Evolutionary conservation across 2,329 filamentous ascomycete species (phyloP), one percentile per base, ranked within the genome.

Genomic region (Ramichloridium luteum): DNA sequence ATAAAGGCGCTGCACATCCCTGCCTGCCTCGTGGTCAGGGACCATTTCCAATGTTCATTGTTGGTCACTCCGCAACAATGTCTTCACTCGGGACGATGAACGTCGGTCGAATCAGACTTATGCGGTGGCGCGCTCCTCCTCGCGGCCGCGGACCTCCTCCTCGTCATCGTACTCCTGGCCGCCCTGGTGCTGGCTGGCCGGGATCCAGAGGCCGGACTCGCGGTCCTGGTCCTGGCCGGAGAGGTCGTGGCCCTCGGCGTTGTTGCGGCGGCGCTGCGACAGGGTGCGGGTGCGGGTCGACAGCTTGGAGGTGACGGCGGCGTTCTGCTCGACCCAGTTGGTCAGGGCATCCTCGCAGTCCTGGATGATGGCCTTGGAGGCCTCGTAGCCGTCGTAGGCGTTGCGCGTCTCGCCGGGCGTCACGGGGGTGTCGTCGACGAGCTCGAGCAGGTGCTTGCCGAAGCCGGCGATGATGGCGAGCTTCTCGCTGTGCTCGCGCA

Each of bases 401-500:
- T 83, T 75, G 43, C 90, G 81, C 13, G 88, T 96, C 70, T 98
- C 90, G 47, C 90, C 90, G 14, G 90, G 90, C 4, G 90, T 98
- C 34, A 98, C 90, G 2, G 90, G 90, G 5, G 82, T 92, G 56
- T 98, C 90, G 54, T 98, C 90, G 44, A 98, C 78, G 28, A 98
- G 72, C 60, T 96, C 86, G 26, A 98, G 72, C n/a, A 98, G 72
- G 58, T 98, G 90, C 70, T 96, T 98, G 53, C 90, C 90, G 58
- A 84, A 98, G 38, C 88, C 86, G 25, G 90, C 90, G 53, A 98
- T 93, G 56, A 98, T 92, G 53, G 90, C 90, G 14, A 96, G 73
- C 69, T 98, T 98, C 64, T 98, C 90, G 59, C 81, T 90, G 64
- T 96, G 90, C 67, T 98, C 90, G 39, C 84, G 82, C 44, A 98